Evolutionary conservation across 2,329 filamentous ascomycete species (phyloP), one percentile per base, ranked within the genome.

Genomic region (Rhynchosporium secalis): DNA sequence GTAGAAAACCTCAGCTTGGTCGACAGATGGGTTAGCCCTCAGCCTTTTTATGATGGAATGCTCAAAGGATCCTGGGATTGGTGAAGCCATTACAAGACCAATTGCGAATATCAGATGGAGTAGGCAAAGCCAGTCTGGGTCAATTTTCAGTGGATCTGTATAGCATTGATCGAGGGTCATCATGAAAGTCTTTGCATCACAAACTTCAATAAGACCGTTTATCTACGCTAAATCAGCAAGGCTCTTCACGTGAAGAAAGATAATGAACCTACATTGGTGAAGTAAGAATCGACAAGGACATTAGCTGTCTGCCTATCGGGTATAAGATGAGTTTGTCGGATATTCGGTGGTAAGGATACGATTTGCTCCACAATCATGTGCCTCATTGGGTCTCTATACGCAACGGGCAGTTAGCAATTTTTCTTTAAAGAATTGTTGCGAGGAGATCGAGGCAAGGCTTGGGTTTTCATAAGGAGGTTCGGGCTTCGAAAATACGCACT

Each of bases 31-130:
- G 40, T 80, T 78, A 4, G 74, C 76, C 26, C 78, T 77, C 26
- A 88, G 75, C 58, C 79, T 80, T 36, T 79, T 76, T 56, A 88
- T 78, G 8, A 86, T 74, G 0, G 71, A 71, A 3, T 80, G 79
- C 60, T 86, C 83, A 0, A 72, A 71, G 40, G 76, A 83, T 2
- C 79, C 80, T 1, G 77, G 76, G n/a, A 72, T 68, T 3, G 84
- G 83, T 20, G 80, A 80, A 1, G 84, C 83, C 71, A 87, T 77
- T 3, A 82, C 80, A 26, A 88, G 76, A 1, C 87, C 87, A 56
- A 88, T 83, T 1, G 87, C 83, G 52, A 89, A 81, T 0, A 85
- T 81, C 5, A 89, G 76, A 67, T 86, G 84, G 15, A 90, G 71
- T 8, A 86, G 75, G 68, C 86, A 88, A 7, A 87, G 75, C 66